phyloP scores from a whole-genome alignment of 768 basidiomycete species.

The Tylopilus vinaceipallidus region DNA sequence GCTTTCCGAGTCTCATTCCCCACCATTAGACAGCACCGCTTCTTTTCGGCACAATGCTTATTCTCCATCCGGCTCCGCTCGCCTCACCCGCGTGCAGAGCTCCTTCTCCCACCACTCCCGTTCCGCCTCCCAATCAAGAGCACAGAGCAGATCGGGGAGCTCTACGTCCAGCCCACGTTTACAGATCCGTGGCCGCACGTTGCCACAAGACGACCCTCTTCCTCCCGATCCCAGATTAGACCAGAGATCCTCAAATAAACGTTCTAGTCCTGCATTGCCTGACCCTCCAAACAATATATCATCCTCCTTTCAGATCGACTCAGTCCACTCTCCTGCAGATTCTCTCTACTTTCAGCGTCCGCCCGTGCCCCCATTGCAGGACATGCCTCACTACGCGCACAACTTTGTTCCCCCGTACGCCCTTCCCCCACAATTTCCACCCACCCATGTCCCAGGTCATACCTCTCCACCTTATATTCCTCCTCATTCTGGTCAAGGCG shows the following conservation, averaged over 20 bases:
- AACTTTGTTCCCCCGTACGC: slow-evolving; percentile 16
- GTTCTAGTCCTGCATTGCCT: slow-evolving; percentile 20
- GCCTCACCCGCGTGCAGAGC: slow-evolving; percentile 38
- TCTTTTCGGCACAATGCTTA: slow-evolving; percentile 28
- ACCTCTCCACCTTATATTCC: slow-evolving; percentile 24
- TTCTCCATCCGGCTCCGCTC: slow-evolving; percentile 33
- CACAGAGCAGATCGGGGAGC: slow-evolving; percentile 46
- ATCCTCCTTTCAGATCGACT: slow-evolving; percentile 13
- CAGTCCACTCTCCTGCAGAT: slow-evolving; percentile 8
- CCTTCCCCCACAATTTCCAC: slow-evolving; percentile 14
- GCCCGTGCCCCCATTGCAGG: slow-evolving; percentile 17
- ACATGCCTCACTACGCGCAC: slow-evolving; percentile 24
- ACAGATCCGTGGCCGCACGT: slow-evolving; percentile 37
- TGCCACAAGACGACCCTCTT: slow-evolving; percentile 40
- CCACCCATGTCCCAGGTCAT: slow-evolving; percentile 23
- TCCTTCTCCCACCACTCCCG: slow-evolving; percentile 28
- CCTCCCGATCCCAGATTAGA: slow-evolving; percentile 25
- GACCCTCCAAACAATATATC: slow-evolving; percentile 17
- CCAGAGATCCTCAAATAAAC: slow-evolving; percentile 13
- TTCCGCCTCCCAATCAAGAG: slow-evolving; percentile 43
- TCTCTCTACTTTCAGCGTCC: slow-evolving; percentile 19
- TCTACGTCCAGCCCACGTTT: slow-evolving; percentile 49
- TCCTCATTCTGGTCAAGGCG: slow-evolving; percentile 28
- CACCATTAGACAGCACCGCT: slow-evolving; percentile 24
- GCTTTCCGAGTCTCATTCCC: slow-evolving; percentile 8